Percentiles rank a stretch among this genome's conserved stretches.
phyloP scores from a whole-genome alignment of 148 eudicot genomes.

The Silene latifolia region DNA sequence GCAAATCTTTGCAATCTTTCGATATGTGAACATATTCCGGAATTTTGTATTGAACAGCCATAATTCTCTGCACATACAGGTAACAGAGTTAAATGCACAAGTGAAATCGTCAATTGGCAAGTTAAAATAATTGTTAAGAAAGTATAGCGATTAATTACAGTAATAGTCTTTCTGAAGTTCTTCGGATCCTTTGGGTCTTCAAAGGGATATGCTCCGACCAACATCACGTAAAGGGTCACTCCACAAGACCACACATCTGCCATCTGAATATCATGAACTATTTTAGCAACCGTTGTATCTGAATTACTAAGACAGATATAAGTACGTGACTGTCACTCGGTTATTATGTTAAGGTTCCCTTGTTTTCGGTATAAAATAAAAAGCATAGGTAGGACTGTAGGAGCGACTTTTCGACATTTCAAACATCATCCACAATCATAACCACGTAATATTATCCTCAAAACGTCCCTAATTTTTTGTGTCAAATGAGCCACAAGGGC shows the following conservation, averaged over 20 bases:
- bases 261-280: constrained; percentile 37
- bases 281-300: not conserved
- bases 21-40: constrained; percentile 87
- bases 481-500: too few relatives aligned
- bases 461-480: too few relatives aligned
- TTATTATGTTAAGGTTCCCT: too few relatives aligned
- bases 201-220: constrained; percentile 85
- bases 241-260: constrained; percentile 96
- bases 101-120: not conserved
- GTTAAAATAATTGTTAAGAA: not conserved
- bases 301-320: too few relatives aligned
- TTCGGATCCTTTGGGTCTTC: constrained; percentile 78
- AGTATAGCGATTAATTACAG: constrained; percentile 27
- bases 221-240: constrained; percentile 81
- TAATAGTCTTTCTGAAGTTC: constrained; percentile 72
- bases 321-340: too few relatives aligned
- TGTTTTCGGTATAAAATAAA: too few relatives aligned
- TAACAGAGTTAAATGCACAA: not conserved
- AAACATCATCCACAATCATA: too few relatives aligned
- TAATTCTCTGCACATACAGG: constrained; percentile 70
- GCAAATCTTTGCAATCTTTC: constrained; percentile 62
- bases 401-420: too few relatives aligned
- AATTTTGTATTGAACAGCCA: constrained; percentile 66
- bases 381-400: too few relatives aligned
- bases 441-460: too few relatives aligned